Conservation (phyloP, 2,329 filamentous ascomycete species). For the Parafenestella ontariensis region DNA sequence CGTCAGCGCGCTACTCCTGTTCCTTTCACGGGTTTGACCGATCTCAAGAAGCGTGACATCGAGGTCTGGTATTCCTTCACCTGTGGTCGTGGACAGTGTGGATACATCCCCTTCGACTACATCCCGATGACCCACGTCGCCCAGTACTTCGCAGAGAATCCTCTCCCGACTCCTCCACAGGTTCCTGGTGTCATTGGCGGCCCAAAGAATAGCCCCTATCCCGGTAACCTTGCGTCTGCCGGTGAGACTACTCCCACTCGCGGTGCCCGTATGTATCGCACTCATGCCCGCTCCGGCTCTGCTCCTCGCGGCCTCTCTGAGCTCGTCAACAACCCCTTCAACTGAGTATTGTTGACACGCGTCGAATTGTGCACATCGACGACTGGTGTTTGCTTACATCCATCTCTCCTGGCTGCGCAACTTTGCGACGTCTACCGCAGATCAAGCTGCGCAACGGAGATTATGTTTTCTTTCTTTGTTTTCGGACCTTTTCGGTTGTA, state of each 20-base stretch:
- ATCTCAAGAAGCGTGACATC: conserved; percentile 28
- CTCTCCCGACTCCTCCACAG: conserved; percentile 10
- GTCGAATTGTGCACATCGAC: background rate
- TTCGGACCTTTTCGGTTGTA: conserved; percentile 22
- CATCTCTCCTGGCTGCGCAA: conserved; percentile 2
- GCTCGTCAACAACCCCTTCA: conserved; percentile 15
- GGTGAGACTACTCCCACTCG: conserved; percentile 16
- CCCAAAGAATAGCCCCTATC: conserved; percentile 12
- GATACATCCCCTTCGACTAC: conserved; percentile 33
- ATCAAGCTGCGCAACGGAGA: background rate
- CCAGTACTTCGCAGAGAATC: conserved; percentile 24
- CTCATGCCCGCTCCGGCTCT: conserved; percentile 10
- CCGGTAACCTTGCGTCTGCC: background rate
- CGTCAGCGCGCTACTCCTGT: conserved; percentile 22
- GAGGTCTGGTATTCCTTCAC: conserved; percentile 32
- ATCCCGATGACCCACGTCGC: conserved; percentile 34
- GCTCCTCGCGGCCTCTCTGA: conserved; percentile 7
- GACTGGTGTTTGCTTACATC: conserved; percentile 1
- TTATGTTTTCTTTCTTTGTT: conserved; percentile 12
- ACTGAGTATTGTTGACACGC: conserved; percentile 8
- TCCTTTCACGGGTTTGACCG: conserved; percentile 16
- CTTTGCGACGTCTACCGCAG: conserved; percentile 8
- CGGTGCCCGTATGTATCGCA: conserved; percentile 11
- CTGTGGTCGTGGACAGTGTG: conserved; percentile 27
- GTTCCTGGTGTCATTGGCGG: conserved; percentile 32